A percentile compares a stretch with the other conserved stretches of the same genome.
Evolutionary conservation across 345 rosid genomes (phyloP).

Genomic region (Lagerstroemia speciosa): DNA sequence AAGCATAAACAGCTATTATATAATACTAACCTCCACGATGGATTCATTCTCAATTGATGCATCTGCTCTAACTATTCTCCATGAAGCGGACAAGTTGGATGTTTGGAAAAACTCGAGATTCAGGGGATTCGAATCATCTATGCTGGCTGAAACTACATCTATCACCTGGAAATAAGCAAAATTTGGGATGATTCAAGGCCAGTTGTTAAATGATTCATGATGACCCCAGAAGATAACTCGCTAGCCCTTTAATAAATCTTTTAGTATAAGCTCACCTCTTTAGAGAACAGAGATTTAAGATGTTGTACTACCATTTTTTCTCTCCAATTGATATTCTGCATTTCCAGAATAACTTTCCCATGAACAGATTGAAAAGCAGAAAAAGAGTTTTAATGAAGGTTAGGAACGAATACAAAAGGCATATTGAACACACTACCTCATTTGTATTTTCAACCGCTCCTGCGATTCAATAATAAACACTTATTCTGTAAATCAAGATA

Average conservation of each 20-base stretch:
- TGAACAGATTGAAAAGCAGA: not conserved
- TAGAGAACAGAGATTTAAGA: slow-evolving; percentile 53
- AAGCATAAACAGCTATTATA: not conserved
- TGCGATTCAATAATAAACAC: not conserved
- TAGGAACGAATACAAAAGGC: not conserved
- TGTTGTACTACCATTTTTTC: slow-evolving; percentile 62
- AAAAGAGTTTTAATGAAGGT: not conserved
- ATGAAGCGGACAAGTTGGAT: slow-evolving; percentile 67
- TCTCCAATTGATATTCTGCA: slow-evolving; percentile 80
- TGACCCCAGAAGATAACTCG: not conserved
- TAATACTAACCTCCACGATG: slow-evolving; percentile 10
- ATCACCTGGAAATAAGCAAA: slow-evolving; percentile 44
- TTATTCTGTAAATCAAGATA: not conserved
- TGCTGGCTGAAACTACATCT: slow-evolving; percentile 57
- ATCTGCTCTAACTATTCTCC: slow-evolving; percentile 39
- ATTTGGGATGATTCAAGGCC: not conserved
- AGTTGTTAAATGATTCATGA: not conserved
- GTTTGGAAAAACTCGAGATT: slow-evolving; percentile 78
- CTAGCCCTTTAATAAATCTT: not conserved
- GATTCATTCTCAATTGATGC: slow-evolving; percentile 21
- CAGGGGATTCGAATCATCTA: slow-evolving; percentile 67
- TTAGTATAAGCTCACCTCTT: slow-evolving; percentile 50
- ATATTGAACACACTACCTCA: slow-evolving; percentile 6
- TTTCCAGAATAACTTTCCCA: slow-evolving; percentile 11
- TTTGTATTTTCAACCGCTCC: not conserved